These are phyloP conservation scores for Mycosphaerella sp. DNA, from an alignment of 2,329 filamentous ascomycete genomes.

Conservation along the genomic window DNA sequence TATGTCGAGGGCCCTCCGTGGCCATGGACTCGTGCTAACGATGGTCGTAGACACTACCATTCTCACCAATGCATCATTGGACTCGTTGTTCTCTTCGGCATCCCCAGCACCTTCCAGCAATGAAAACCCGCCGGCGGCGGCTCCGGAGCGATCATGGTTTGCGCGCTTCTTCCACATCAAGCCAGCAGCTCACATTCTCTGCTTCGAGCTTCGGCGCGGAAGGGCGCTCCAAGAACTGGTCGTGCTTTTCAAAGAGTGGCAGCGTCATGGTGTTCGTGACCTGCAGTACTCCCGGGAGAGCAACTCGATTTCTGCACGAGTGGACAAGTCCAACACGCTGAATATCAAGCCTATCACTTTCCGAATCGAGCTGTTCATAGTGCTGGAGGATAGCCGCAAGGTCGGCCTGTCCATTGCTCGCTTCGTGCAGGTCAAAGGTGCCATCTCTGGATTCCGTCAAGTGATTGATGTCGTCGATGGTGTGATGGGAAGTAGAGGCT, in stretches of 20 bases:
- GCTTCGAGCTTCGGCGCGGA: conserved; percentile 65
- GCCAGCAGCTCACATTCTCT: conserved; percentile 67
- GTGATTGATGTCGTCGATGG: conserved; percentile 70
- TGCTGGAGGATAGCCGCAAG: conserved; percentile 75
- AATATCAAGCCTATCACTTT: conserved; percentile 83
- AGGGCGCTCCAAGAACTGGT: conserved; percentile 71
- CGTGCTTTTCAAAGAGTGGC: conserved; percentile 70
- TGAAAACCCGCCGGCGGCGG: conserved; percentile 39
- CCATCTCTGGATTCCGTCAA: conserved; percentile 78
- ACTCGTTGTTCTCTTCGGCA: conserved; percentile 30
- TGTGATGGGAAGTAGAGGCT: conserved; percentile 57
- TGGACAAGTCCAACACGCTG: conserved; percentile 70
- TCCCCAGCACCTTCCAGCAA: conserved; percentile 43
- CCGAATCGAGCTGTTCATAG: conserved; percentile 78
- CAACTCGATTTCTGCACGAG: conserved; percentile 71
- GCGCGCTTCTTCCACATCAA: conserved; percentile 84
- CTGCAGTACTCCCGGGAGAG: conserved; percentile 71
- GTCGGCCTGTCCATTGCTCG: conserved; percentile 72
- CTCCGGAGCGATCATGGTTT: conserved; percentile 67
- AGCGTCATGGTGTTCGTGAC: conserved; percentile 65
- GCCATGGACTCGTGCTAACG: background rate
- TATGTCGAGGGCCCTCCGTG: conserved; percentile 7
- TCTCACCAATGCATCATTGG: conserved; percentile 22
- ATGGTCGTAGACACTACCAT: conserved; percentile 23
- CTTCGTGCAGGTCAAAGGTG: conserved; percentile 86